A percentile compares a stretch with the other conserved stretches of the same genome.
Evolutionary conservation across 257 asterid genomes (phyloP).

Genomic region (Solanum etuberosum): DNA sequence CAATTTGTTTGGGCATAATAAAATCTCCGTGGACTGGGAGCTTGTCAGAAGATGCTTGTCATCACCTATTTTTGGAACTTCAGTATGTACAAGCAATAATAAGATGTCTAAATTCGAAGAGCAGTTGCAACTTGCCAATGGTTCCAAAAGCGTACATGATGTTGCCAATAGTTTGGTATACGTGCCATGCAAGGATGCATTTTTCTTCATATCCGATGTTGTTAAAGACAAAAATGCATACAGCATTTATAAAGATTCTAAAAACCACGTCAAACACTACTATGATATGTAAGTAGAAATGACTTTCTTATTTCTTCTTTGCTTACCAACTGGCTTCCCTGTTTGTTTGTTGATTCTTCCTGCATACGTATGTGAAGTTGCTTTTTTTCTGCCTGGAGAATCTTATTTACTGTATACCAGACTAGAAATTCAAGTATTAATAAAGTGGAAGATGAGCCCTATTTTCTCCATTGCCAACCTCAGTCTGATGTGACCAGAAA

Average conservation of each 20-base stretch:
- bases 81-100: constrained; percentile 15
- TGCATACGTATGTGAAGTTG: not conserved
- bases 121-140: constrained; percentile 67
- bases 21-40: constrained; percentile 73
- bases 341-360: not conserved
- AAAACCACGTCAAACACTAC: constrained; percentile 58
- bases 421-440: not conserved
- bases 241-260: constrained; percentile 38
- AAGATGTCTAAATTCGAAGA: constrained; percentile 22
- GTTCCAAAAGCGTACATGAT: constrained; percentile 41
- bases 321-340: not conserved
- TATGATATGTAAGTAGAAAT: constrained; percentile 42
- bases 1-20: constrained; percentile 20
- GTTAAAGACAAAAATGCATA: constrained; percentile 38
- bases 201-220: constrained; percentile 73
- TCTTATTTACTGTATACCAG: not conserved
- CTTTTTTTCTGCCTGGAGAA: not conserved
- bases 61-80: constrained; percentile 59
- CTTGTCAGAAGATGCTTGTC: constrained; percentile 65
- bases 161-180: constrained; percentile 72
- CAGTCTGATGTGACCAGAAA: not conserved
- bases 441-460: not conserved
- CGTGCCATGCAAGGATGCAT: constrained; percentile 57
- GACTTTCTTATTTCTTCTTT: not conserved
- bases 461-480: not conserved